Conservation (phyloP, 202 grass and related monocot species). For the Digitaria exilis region DNA sequence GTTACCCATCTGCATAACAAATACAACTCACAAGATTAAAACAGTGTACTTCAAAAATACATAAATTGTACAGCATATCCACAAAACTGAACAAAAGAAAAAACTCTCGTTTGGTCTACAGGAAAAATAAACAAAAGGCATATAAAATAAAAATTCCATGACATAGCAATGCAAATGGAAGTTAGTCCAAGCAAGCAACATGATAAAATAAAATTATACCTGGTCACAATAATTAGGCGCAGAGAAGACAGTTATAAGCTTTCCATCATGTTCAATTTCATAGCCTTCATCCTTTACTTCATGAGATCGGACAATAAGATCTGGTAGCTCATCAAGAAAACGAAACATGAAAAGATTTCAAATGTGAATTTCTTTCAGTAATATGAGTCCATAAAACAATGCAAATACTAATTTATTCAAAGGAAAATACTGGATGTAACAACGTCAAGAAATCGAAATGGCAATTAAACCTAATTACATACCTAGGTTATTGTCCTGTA, state of each 20-base stretch:
- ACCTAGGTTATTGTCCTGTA: conserved; percentile 75
- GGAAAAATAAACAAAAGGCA: not conserved
- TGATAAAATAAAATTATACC: conserved; percentile 33
- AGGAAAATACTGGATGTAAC: not conserved
- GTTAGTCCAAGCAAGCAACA: not conserved
- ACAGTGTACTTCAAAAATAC: not conserved
- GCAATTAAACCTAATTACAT: not conserved
- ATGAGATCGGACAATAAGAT: conserved; percentile 89
- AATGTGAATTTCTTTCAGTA: conserved; percentile 16
- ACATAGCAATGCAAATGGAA: not conserved
- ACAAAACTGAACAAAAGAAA: not conserved
- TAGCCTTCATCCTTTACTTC: conserved; percentile 95
- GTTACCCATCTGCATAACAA: conserved; percentile 82
- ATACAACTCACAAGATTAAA: conserved; percentile 13
- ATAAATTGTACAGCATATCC: not conserved
- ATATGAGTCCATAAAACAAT: not conserved
- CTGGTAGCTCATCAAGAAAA: conserved; percentile 43
- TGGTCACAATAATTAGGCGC: conserved; percentile 95
- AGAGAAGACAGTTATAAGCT: conserved; percentile 91
- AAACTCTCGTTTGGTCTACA: not conserved
- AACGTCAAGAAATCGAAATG: not conserved
- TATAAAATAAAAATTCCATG: not conserved
- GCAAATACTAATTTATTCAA: not conserved
- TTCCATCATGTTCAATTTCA: conserved; percentile 86
- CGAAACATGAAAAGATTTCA: conserved; percentile 15